Conservation (phyloP, 2,329 filamentous ascomycete species). For the Hymenoscyphus scutula region DNA sequence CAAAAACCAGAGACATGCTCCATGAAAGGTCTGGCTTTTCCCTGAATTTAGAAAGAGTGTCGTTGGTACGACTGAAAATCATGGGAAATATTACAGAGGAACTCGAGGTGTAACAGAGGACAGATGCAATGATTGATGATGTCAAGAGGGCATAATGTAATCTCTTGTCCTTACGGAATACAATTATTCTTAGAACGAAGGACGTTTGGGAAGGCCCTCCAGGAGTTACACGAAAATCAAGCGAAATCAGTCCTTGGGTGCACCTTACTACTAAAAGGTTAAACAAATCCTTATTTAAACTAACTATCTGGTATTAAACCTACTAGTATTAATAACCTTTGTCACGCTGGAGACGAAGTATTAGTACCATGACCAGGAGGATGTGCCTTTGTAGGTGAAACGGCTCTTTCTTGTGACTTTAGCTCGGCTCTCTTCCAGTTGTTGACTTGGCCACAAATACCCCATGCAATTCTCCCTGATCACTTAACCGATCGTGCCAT, state of each 20-base stretch:
- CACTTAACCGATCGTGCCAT: neutral
- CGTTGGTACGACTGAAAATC: neutral
- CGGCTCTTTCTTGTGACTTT: no score
- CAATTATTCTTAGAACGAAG: neutral
- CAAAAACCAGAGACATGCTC: neutral
- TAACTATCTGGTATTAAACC: no score
- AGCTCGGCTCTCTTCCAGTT: no score
- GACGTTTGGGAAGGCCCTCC: neutral
- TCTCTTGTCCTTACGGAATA: neutral
- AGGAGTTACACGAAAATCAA: neutral
- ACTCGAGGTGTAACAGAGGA: neutral
- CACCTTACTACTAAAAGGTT: neutral
- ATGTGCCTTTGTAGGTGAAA: no score
- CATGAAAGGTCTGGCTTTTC: neutral
- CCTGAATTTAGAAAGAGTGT: neutral
- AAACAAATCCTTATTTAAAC: no score
- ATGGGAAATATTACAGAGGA: neutral
- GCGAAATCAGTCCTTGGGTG: neutral
- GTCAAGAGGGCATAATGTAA: neutral
- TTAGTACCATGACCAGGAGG: no score
- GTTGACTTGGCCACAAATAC: no score
- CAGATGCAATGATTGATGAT: neutral
- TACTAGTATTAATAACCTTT: no score
- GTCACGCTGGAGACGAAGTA: no score
- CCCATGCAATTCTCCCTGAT: neutral